A percentile compares a stretch with the other conserved stretches of the same genome.
Conservation (phyloP, 2,329 filamentous ascomycete genomes). For the Scedosporium aurantiacum region DNA sequence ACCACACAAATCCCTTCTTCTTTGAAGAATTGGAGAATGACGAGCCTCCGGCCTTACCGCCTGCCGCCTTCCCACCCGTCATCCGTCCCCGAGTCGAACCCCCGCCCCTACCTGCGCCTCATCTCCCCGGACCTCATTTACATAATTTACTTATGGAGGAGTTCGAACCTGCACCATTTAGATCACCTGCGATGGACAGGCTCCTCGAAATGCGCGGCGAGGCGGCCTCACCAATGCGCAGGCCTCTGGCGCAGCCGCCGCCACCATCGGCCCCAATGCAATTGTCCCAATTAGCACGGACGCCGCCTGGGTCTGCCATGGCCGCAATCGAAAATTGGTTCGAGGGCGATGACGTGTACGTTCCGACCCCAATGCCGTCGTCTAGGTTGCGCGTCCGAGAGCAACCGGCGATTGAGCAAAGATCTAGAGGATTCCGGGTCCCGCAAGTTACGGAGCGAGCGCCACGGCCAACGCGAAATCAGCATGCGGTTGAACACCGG, state of each 20-base stretch:
- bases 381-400: background rate
- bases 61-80: background rate
- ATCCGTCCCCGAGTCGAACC: background rate
- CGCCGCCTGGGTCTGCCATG: background rate
- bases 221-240: no score
- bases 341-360: background rate
- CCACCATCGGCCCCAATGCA: background rate
- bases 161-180: background rate
- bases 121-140: background rate
- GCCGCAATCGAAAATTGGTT: background rate
- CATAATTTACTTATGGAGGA: background rate
- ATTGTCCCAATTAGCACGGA: background rate
- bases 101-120: background rate
- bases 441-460: background rate
- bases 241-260: background rate
- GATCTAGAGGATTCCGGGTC: background rate
- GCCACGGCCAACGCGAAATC: background rate
- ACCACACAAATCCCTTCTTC: slow-evolving; percentile 11
- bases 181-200: no score
- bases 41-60: background rate
- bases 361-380: background rate
- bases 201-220: no score
- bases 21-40: slow-evolving; percentile 9
- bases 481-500: no score
- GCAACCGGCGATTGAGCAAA: background rate